Evolutionary conservation across 441 rosid species (phyloP).

Genomic region (Populus trichocarpa): DNA sequence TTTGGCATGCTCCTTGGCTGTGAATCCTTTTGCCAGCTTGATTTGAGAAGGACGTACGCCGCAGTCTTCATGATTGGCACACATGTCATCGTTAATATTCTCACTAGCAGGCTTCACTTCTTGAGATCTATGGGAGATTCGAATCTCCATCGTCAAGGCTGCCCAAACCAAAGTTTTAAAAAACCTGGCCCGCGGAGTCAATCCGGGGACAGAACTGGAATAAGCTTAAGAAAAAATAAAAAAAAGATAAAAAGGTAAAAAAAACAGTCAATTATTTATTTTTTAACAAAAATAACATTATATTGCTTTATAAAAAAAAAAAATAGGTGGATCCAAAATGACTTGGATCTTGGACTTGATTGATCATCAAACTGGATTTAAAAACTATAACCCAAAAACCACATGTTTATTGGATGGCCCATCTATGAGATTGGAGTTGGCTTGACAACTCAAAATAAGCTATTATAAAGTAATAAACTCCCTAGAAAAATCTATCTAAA

Average conservation of each 20-base stretch:
- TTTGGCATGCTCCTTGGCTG: constrained; percentile 88
- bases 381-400: constrained; percentile 8
- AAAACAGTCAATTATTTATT: no score
- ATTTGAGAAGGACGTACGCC: constrained; percentile 49
- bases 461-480: not conserved
- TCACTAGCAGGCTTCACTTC: constrained; percentile 55
- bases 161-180: constrained; percentile 10
- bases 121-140: constrained; percentile 37
- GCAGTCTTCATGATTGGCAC: constrained; percentile 73
- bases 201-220: no score
- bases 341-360: no score
- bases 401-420: constrained; percentile 7
- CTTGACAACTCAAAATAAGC: constrained; percentile 19
- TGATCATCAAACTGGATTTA: accelerated
- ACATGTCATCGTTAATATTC: constrained; percentile 39
- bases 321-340: not conserved
- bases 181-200: no score
- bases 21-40: constrained; percentile 75
- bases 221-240: no score
- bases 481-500: not conserved
- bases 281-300: no score
- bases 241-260: no score
- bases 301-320: no score
- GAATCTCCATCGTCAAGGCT: constrained; percentile 18
- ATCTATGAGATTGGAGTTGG: constrained; percentile 17